Conservation (phyloP, 2,329 filamentous ascomycete genomes). For the Neonectria ditissima region DNA sequence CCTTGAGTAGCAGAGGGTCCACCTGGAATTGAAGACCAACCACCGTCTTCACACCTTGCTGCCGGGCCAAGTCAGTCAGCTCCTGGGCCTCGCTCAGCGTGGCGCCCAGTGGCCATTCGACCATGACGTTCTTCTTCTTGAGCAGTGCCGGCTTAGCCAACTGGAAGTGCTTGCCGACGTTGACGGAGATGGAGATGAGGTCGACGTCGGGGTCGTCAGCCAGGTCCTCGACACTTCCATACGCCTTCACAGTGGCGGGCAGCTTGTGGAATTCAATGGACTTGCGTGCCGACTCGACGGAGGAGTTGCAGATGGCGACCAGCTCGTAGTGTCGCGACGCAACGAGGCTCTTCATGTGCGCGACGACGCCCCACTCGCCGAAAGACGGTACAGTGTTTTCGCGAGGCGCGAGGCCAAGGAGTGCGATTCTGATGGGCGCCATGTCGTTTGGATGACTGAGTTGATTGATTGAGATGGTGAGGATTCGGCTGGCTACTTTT, state of each 20-base stretch:
- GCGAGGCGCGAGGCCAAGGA: conserved; percentile 33
- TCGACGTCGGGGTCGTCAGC: conserved; percentile 62
- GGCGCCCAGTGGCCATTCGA: conserved; percentile 25
- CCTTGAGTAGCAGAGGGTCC: conserved; percentile 49
- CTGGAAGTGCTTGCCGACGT: conserved; percentile 61
- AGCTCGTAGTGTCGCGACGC: conserved; percentile 58
- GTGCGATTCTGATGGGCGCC: conserved; percentile 33
- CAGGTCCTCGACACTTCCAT: conserved; percentile 58
- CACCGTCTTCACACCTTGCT: conserved; percentile 52
- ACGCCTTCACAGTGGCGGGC: conserved; percentile 53
- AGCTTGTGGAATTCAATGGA: conserved; percentile 58
- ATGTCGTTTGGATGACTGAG: not conserved
- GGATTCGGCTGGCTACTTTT: not conserved
- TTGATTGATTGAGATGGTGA: too few species aligned
- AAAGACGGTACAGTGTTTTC: not conserved
- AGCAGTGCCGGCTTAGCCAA: conserved; percentile 56
- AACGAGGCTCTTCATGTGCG: conserved; percentile 60
- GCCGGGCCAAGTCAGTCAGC: conserved; percentile 50
- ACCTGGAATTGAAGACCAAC: conserved; percentile 62
- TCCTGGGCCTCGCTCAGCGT: conserved; percentile 53
- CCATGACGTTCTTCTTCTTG: conserved; percentile 46
- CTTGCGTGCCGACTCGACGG: conserved; percentile 53
- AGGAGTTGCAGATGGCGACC: conserved; percentile 62
- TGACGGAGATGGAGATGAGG: conserved; percentile 62
- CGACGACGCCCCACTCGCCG: conserved; percentile 61